Evolutionary conservation across 2,329 filamentous ascomycete species (phyloP).

Genomic region (Thermoascus crustaceus): DNA sequence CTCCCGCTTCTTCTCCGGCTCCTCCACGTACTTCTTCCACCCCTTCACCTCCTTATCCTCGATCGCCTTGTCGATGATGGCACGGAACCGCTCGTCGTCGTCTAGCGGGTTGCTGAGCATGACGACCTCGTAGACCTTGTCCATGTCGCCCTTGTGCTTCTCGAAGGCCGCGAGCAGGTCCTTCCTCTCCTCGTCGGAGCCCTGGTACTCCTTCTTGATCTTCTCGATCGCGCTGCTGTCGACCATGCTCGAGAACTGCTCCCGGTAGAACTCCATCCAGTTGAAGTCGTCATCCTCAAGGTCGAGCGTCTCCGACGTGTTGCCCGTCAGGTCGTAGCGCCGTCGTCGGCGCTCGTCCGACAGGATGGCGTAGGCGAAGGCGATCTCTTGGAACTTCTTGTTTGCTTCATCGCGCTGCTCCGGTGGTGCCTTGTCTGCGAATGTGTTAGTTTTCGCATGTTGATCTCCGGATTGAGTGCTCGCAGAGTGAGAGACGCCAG

Average conservation of each 20-base stretch:
- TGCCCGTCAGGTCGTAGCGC: slow-evolving; percentile 85
- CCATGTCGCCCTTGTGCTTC: slow-evolving; percentile 64
- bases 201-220: slow-evolving; percentile 72
- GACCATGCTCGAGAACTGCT: slow-evolving; percentile 71
- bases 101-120: slow-evolving; percentile 78
- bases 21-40: slow-evolving; percentile 62
- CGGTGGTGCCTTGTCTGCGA: slow-evolving; percentile 64
- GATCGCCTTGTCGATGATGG: slow-evolving; percentile 76
- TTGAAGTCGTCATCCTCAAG: slow-evolving; percentile 67
- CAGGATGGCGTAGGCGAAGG: slow-evolving; percentile 88
- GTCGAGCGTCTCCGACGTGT: slow-evolving; percentile 70
- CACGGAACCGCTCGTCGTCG: slow-evolving; percentile 78
- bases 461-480: slow-evolving; percentile 2
- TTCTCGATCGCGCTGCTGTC: slow-evolving; percentile 65
- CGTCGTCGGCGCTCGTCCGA: slow-evolving; percentile 72
- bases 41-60: slow-evolving; percentile 56
- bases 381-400: slow-evolving; percentile 76
- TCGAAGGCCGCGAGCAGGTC: slow-evolving; percentile 73
- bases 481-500: not conserved
- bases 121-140: slow-evolving; percentile 67
- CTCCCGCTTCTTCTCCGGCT: slow-evolving; percentile 58
- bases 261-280: slow-evolving; percentile 83
- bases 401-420: slow-evolving; percentile 66
- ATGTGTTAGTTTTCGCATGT: not conserved
- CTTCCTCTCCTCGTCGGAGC: slow-evolving; percentile 72